phyloP scores from a whole-genome alignment of 495 filamentous ascomycete genomes.

The Penicillium parvum region DNA sequence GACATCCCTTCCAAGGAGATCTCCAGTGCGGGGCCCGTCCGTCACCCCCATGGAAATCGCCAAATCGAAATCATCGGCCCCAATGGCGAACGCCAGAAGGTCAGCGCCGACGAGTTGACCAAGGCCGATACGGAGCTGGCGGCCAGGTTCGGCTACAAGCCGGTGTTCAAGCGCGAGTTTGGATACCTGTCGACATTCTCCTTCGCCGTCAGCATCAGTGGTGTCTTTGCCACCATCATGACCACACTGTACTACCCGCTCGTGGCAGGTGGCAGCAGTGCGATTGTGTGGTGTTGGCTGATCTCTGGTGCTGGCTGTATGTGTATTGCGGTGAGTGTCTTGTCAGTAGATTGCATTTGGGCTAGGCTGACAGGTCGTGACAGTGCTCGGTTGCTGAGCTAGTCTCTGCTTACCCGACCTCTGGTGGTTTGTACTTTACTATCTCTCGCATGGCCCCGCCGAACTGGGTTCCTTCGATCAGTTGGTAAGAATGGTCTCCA shows the following conservation, averaged over 20 bases:
- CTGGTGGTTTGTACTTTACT: slow-evolving; percentile 47
- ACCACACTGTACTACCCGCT: slow-evolving; percentile 60
- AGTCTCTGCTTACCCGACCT: slow-evolving; percentile 51
- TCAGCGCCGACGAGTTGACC: slow-evolving; percentile 5
- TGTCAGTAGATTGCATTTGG: not conserved
- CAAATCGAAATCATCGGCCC: slow-evolving; percentile 11
- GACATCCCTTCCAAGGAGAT: not conserved
- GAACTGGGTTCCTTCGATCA: slow-evolving; percentile 37
- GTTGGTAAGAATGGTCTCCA: slow-evolving; percentile 23
- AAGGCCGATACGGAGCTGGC: slow-evolving; percentile 18
- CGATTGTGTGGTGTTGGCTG: slow-evolving; percentile 62
- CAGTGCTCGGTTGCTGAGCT: slow-evolving; percentile 49
- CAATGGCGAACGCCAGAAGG: slow-evolving; percentile 10
- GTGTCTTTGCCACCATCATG: slow-evolving; percentile 56
- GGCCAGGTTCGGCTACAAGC: slow-evolving; percentile 19
- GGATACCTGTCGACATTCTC: slow-evolving; percentile 58
- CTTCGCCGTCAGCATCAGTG: slow-evolving; percentile 59
- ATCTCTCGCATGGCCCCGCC: slow-evolving; percentile 37
- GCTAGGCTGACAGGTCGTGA: not conserved
- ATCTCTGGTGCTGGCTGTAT: slow-evolving; percentile 59
- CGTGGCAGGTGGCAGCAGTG: slow-evolving; percentile 53
- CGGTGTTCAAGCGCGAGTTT: slow-evolving; percentile 62
- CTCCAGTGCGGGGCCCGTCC: not conserved
- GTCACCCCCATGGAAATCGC: slow-evolving; percentile 7
- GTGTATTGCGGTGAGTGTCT: slow-evolving; percentile 51